These are phyloP conservation scores for Pseudogymnoascus sp. DNA, from an alignment of 2,329 filamentous ascomycete genomes.

Conservation along the genomic window DNA sequence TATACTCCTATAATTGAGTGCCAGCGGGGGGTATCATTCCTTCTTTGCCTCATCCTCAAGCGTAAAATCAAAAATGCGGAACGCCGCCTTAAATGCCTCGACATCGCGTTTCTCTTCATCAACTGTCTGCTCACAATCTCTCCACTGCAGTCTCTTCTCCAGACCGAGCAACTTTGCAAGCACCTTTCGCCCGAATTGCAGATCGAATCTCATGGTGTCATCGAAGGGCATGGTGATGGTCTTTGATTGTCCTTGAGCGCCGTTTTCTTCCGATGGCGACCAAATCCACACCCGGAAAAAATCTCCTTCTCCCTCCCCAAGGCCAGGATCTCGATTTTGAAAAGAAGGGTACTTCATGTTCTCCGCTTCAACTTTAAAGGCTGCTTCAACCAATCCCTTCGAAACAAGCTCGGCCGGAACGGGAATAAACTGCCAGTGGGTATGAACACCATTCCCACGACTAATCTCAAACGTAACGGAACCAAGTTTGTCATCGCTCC, in stretches of 20 bases:
- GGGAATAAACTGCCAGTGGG: slow-evolving; percentile 90
- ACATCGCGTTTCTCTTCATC: slow-evolving; percentile 76
- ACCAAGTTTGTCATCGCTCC: slow-evolving; percentile 56
- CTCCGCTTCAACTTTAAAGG: slow-evolving; percentile 82
- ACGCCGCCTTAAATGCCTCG: slow-evolving; percentile 71
- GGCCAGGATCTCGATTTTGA: slow-evolving; percentile 41
- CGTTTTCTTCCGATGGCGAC: slow-evolving; percentile 44
- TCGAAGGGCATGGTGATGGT: slow-evolving; percentile 70
- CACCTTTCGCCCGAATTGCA: slow-evolving; percentile 84
- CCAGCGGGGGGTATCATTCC: slow-evolving; percentile 1
- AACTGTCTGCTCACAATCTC: slow-evolving; percentile 70
- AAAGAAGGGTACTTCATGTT: slow-evolving; percentile 56
- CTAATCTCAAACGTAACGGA: slow-evolving; percentile 91
- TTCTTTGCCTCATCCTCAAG: background rate
- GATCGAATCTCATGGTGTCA: slow-evolving; percentile 69
- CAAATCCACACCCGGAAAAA: slow-evolving; percentile 83
- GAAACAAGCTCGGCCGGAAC: slow-evolving; percentile 61
- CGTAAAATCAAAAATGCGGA: slow-evolving; percentile 77
- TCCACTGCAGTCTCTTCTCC: slow-evolving; percentile 76
- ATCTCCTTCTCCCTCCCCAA: slow-evolving; percentile 52
- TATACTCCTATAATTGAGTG: background rate
- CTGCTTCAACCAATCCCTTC: slow-evolving; percentile 75
- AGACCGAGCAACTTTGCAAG: slow-evolving; percentile 80
- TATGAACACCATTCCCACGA: slow-evolving; percentile 72
- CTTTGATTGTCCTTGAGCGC: slow-evolving; percentile 44